These are phyloP conservation scores for Hericium coralloides DNA, from an alignment of 768 basidiomycete genomes.

Conservation along the genomic window DNA sequence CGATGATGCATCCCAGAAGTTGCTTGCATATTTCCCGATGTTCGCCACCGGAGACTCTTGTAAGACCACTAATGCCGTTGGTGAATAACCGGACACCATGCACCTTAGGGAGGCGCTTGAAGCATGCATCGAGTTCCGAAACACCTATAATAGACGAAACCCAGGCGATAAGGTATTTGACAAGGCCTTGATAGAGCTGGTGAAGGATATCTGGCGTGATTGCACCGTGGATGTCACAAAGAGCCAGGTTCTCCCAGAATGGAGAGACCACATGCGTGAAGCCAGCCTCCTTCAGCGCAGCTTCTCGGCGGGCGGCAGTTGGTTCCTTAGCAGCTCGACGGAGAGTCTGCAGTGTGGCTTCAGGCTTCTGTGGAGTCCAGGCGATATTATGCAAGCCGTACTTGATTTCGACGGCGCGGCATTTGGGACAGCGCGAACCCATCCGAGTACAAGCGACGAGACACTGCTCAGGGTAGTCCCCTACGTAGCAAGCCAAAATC, in stretches of 20 bases:
- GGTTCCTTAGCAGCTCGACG: background rate
- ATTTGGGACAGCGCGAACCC: no score
- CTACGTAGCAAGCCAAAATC: no score
- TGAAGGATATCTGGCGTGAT: conserved; percentile 17
- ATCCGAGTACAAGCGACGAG: no score
- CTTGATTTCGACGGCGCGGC: no score
- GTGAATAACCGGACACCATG: background rate
- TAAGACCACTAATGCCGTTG: background rate
- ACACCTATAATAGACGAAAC: background rate
- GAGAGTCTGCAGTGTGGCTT: no score
- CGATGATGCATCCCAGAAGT: background rate
- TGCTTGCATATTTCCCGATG: background rate
- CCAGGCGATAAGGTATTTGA: conserved; percentile 11
- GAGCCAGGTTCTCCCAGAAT: conserved; percentile 13
- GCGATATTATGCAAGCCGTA: no score
- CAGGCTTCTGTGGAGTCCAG: no score
- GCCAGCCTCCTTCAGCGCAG: background rate
- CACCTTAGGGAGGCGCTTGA: background rate
- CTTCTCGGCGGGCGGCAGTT: background rate
- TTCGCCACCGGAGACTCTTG: background rate
- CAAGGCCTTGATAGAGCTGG: conserved; percentile 12
- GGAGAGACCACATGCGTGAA: conserved; percentile 2
- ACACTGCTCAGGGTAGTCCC: no score
- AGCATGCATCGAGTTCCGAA: background rate
- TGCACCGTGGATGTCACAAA: conserved; percentile 10